Conservation (phyloP, 2,329 filamentous ascomycete genomes). For the Bertia moriformis region DNA sequence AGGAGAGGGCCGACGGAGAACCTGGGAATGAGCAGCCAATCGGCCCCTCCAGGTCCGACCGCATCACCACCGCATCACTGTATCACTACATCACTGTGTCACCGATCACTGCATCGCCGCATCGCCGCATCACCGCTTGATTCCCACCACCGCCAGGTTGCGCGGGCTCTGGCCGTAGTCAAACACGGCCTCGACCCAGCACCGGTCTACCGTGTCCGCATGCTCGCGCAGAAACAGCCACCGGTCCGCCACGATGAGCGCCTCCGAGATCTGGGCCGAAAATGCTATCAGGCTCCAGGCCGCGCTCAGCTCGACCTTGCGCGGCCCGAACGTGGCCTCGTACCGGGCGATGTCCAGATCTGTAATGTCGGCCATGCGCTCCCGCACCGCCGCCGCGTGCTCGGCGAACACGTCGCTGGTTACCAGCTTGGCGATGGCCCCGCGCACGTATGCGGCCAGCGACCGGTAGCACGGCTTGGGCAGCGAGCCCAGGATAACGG, state of each 20-base stretch:
- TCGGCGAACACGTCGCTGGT: constrained; percentile 39
- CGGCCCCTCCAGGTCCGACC: no score
- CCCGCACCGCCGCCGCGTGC: constrained; percentile 43
- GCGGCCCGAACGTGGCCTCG: constrained; percentile 42
- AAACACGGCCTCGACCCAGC: constrained; percentile 90
- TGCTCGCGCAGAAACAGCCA: constrained; percentile 81
- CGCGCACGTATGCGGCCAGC: constrained; percentile 65
- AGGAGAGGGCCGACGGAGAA: no score
- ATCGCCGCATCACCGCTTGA: constrained; percentile 43
- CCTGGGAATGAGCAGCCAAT: no score
- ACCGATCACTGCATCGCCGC: no score
- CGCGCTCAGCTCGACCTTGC: constrained; percentile 70
- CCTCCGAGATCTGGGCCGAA: constrained; percentile 77
- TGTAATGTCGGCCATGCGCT: constrained; percentile 53
- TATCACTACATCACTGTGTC: no score
- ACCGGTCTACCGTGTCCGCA: constrained; percentile 48
- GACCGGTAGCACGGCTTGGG: constrained; percentile 65
- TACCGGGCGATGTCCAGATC: constrained; percentile 66
- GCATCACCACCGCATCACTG: no score
- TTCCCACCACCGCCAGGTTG: constrained; percentile 82
- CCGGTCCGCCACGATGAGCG: constrained; percentile 76
- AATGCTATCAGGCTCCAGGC: constrained; percentile 96
- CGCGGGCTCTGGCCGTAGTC: constrained; percentile 74
- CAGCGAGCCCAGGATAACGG: constrained; percentile 76
- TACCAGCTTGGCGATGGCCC: constrained; percentile 63